These are phyloP conservation scores for Ceratocystis albifundus DNA, from an alignment of 2,329 filamentous ascomycete species.

Conservation along the genomic window DNA sequence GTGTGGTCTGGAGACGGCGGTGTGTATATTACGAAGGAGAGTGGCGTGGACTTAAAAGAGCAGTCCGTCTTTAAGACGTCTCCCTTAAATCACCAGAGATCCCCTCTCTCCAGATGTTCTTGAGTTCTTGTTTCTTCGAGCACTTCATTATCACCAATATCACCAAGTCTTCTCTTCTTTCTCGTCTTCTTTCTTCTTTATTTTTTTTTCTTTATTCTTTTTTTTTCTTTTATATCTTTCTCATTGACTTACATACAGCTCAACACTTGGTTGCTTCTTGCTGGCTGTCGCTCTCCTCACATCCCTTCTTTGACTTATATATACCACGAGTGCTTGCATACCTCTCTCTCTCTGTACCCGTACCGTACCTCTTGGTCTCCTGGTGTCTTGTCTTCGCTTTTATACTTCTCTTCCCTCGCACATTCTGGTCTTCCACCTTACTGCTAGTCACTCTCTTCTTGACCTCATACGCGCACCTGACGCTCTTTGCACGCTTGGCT, in stretches of 20 bases:
- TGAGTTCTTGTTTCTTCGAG: neutral
- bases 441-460: neutral
- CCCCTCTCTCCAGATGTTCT: neutral
- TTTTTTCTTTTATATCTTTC: neutral
- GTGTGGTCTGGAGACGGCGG: too few species aligned
- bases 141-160: slow-evolving; percentile 14
- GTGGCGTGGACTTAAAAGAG: too few species aligned
- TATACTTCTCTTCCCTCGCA: neutral
- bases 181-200: slow-evolving; percentile 30
- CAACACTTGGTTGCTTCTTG: neutral
- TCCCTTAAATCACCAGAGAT: neutral
- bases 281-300: neutral
- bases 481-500: neutral
- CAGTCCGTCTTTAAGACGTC: too few species aligned
- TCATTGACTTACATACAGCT: neutral
- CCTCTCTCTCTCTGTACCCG: too few species aligned
- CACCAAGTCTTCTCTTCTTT: slow-evolving; percentile 25
- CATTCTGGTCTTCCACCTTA: neutral
- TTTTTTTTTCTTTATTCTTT: slow-evolving; percentile 11
- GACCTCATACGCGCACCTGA: neutral
- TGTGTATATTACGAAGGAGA: too few species aligned
- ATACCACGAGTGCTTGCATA: too few species aligned
- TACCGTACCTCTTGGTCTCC: too few species aligned
- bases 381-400: too few species aligned
- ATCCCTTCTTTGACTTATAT: neutral